Percentiles rank a stretch among this genome's conserved stretches.
phyloP scores from a whole-genome alignment of 2,329 filamentous ascomycete species.

The Pyricularia pennisetigena region DNA sequence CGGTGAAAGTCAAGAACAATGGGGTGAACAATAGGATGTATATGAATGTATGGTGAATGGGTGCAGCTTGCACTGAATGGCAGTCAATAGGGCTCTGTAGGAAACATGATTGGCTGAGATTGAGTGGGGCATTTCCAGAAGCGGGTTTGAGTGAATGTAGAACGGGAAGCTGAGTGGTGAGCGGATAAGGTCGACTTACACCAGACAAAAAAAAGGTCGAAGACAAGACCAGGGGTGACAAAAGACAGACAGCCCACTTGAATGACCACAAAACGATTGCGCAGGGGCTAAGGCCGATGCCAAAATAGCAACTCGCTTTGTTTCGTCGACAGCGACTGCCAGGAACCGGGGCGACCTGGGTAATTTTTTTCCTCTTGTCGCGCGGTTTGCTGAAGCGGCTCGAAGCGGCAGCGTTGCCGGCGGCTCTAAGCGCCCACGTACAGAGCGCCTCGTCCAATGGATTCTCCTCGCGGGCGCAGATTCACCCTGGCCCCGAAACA shows the following conservation, averaged over 20 bases:
- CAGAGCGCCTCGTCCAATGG: not conserved
- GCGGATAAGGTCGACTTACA: not conserved
- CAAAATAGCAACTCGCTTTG: not conserved
- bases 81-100: not conserved
- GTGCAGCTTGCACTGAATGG: not conserved
- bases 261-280: not conserved
- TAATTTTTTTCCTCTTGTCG: not conserved
- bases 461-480: not conserved
- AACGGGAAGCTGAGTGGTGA: not conserved
- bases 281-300: not conserved
- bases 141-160: not conserved
- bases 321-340: not conserved
- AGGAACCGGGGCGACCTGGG: not conserved
- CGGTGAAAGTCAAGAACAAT: not conserved
- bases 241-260: not conserved
- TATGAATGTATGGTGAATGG: not conserved
- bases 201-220: not conserved
- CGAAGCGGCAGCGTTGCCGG: not conserved
- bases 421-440: not conserved
- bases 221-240: not conserved
- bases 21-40: not conserved
- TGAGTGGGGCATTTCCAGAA: not conserved
- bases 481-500: not conserved
- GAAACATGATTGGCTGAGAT: not conserved
- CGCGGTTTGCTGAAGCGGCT: not conserved